Base-by-base conservation (phyloP, 306 rosid genomes). In the Cucurbita pepo region DNA sequence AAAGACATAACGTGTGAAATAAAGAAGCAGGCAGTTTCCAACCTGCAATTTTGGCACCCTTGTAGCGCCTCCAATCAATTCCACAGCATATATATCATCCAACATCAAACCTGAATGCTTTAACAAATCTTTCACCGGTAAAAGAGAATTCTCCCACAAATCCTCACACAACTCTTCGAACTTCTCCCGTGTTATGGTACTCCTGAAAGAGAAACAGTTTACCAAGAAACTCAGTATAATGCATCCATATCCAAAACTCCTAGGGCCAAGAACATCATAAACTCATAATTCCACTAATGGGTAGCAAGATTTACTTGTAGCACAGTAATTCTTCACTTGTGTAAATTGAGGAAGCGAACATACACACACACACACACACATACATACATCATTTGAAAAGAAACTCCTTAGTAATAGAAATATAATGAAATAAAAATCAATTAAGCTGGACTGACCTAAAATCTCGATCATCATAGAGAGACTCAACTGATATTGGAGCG, bases 11-110 rank as follows among this genome's bases (percentile, higher is more conserved):
- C n/a, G 65, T 53, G 62, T 75, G 40, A 76, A 57, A 58, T 51
- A 45, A 62, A 85, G 73, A 74, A 47, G 38, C 18, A 16, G 44
- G 76, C 57, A 21, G 63, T 78, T 77, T 77, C 83, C 76, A 80
- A 94, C 99, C 99, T 94, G 99, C 72, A 94, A 82, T 69, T 94
- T 94, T 67, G 99, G 99, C 74, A 94, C 96, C 75, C 99, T 86
- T 55, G 99, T 89, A 41, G 97, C 92, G 57, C 99, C 99, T 80
- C 99, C 99, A 61, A 94, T 88, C 85, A 94, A 82, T 80, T 94
- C 99, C 77, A 94, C 95, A 10, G 97, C 97, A 77, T 89, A 88
- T 73, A 94, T 83, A 43, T 90, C 90, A 30, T 86, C 95, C 76
- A 79, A 40, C 69, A 85, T 76, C 62, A 94, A 65, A 79, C 87